Evolutionary conservation across 371 early-diverging fungal genomes (phyloP), one percentile per base, ranked within the genome.

Genomic region (Phascolomyces articulosus): DNA sequence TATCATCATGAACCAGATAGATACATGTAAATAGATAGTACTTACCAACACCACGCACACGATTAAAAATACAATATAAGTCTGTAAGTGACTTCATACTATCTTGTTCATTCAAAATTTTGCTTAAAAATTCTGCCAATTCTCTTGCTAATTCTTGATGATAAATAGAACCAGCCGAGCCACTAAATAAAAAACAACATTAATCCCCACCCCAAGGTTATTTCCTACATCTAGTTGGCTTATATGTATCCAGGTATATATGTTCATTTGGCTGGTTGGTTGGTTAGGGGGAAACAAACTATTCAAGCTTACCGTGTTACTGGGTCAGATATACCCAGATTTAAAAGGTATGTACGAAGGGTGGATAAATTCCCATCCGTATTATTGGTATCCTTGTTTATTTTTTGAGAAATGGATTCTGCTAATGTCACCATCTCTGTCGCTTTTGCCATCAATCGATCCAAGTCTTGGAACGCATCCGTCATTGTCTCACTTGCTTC

Each of bases 51-150:
- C 95, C 95, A 44, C 97, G 87, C 2, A 95, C 96, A 8, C 95
- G 88, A 72, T 96, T 96, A 69, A 93, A 95, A 38, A 96, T 68
- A 72, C 96, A 96, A 70, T 96, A 96, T 1, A 94, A 80, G 66
- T 96, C 97, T 10, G 92, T 87, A n/a, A 96, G 72, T 4, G 95
- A 75, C 67, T 94, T 88, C 64, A 94, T 91, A 7, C 90, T 92
- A 54, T 88, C 84, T 57, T 85, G 66, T 20, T 82, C 76, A 34
- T 82, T 73, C 31, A 92, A 79, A 29, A 92, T 73, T 40, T 85
- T 86, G 23, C 77, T 73, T 28, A 95, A 73, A 53, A 94, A 94
- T 38, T 94, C 94, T 23, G 91, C 88, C 40, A 96, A 74, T 72
- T 96, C 93, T 31, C 89, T 78, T 9, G 95, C 89, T 31, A 96